Evolutionary conservation across 495 filamentous ascomycete species (phyloP).

Genomic region (Penicillium parvum): DNA sequence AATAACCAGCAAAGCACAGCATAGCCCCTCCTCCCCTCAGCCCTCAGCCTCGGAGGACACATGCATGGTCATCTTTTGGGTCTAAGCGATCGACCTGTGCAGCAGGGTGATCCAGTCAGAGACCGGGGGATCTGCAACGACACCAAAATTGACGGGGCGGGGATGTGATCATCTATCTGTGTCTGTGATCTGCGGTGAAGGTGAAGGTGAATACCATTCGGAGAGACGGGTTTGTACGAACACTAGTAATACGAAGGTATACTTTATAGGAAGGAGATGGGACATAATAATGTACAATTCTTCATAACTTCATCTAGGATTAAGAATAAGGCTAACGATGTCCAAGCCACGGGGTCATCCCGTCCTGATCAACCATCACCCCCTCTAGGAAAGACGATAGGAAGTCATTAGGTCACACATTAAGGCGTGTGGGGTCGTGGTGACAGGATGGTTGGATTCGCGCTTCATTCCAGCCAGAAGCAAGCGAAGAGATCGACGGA

Average conservation of each 20-base stretch:
- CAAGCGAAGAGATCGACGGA: not conserved
- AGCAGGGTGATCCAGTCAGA: not conserved
- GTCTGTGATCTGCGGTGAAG: no score
- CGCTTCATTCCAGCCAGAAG: slow-evolving; percentile 1
- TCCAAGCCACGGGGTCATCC: slow-evolving; percentile 6
- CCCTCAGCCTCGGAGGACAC: slow-evolving; percentile 6
- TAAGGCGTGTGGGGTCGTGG: slow-evolving; percentile 7
- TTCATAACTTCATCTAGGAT: slow-evolving; percentile 27
- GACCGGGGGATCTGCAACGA: not conserved
- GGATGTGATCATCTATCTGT: no score
- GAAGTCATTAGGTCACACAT: slow-evolving; percentile 14
- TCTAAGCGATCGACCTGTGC: slow-evolving; percentile 6
- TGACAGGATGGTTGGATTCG: slow-evolving; percentile 1
- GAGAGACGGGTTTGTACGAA: no score
- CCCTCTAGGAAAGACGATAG: not conserved
- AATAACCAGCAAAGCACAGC: no score
- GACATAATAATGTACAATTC: slow-evolving; percentile 26
- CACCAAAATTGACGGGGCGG: no score
- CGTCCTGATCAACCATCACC: slow-evolving; percentile 1
- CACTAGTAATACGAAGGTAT: no score
- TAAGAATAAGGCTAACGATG: slow-evolving; percentile 28
- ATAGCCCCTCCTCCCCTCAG: no score
- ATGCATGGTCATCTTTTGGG: not conserved
- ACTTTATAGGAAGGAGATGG: not conserved
- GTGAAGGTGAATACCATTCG: no score